Percentiles rank a stretch among this genome's conserved stretches.
Conservation (phyloP, 2,329 filamentous ascomycete species). For the Diaporthe ilicicola region DNA sequence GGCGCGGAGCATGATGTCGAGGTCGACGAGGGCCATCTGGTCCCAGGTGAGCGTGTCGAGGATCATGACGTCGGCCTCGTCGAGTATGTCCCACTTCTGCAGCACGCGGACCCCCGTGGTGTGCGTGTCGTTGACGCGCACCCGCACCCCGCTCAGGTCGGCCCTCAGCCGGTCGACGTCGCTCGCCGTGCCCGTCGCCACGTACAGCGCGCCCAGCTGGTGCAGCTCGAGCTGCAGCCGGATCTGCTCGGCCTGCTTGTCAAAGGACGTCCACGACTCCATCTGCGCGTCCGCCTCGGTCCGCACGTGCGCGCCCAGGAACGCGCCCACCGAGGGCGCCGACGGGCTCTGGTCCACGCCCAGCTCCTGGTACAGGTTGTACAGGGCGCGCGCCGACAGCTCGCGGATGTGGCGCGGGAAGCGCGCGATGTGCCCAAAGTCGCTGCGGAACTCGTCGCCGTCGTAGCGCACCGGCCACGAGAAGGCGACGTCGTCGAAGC, state of each 20-base stretch:
- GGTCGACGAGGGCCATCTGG: conserved; percentile 32
- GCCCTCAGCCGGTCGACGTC: conserved; percentile 23
- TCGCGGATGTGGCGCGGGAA: conserved; percentile 23
- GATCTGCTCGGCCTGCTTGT: conserved; percentile 5
- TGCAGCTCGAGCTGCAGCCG: conserved; percentile 20
- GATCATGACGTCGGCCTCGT: conserved; percentile 28
- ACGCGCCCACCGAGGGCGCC: conserved; percentile 5
- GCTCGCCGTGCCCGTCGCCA: conserved; percentile 32
- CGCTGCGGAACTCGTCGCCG: conserved; percentile 23
- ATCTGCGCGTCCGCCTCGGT: conserved; percentile 29
- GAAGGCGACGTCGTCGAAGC: conserved; percentile 30
- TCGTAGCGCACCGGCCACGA: conserved; percentile 30
- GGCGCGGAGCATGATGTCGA: conserved; percentile 32
- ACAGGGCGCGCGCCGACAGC: conserved; percentile 29
- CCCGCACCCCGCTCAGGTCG: conserved; percentile 1
- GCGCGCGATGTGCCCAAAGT: conserved; percentile 27
- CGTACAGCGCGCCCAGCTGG: conserved; percentile 30
- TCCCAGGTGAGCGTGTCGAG: conserved; percentile 32
- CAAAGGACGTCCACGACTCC: conserved; percentile 29
- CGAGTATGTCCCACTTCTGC: conserved; percentile 33
- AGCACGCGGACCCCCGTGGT: conserved; percentile 10
- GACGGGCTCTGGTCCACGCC: conserved; percentile 21
- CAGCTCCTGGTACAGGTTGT: conserved; percentile 26
- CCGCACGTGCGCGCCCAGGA: conserved; percentile 31
- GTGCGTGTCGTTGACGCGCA: conserved; percentile 22